Percentiles rank a stretch among this genome's conserved stretches.
These are phyloP conservation scores for Aspergillus luchuensis DNA, from an alignment of 2,329 filamentous ascomycete genomes.

Conservation along the genomic window DNA sequence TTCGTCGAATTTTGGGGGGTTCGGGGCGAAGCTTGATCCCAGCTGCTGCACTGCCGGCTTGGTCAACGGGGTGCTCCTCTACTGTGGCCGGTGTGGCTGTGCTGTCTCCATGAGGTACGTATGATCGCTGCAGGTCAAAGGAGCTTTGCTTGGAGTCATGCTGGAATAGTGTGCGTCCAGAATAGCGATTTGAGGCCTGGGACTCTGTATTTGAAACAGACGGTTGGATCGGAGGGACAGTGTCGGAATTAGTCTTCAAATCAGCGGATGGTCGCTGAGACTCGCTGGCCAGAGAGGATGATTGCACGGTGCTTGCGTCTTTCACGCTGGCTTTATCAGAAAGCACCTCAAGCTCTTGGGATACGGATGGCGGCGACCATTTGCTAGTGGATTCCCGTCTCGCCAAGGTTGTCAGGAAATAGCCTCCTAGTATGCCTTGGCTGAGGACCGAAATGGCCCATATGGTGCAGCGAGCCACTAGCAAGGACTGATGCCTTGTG, in stretches of 20 bases:
- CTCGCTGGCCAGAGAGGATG: constrained; percentile 16
- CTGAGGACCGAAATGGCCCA: constrained; percentile 37
- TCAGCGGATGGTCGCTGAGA: constrained; percentile 19
- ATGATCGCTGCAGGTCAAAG: constrained; percentile 25
- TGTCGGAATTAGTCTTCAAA: constrained; percentile 17
- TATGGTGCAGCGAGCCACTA: constrained; percentile 41
- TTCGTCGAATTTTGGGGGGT: constrained; percentile 15
- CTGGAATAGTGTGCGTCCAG: constrained; percentile 33
- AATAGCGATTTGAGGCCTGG: constrained; percentile 34
- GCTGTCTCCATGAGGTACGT: constrained; percentile 15
- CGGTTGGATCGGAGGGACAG: constrained; percentile 17
- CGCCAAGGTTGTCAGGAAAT: constrained; percentile 25
- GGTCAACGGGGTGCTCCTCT: constrained; percentile 6
- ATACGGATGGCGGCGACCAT: constrained; percentile 26
- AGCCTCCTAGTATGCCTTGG: constrained; percentile 35
- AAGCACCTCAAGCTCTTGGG: constrained; percentile 28
- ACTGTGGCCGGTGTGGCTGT: constrained; percentile 9
- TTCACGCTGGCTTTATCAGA: constrained; percentile 15
- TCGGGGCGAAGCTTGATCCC: constrained; percentile 5
- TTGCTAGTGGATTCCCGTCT: constrained; percentile 13
- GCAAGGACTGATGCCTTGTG: constrained; percentile 17
- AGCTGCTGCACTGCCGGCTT: constrained; percentile 16
- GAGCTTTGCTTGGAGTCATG: constrained; percentile 27
- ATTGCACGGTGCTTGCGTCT: constrained; percentile 8
- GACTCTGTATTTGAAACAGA: constrained; percentile 30